Base-by-base conservation (phyloP, 2,329 filamentous ascomycete species). In the Pyrenophora tritici-repentis region DNA sequence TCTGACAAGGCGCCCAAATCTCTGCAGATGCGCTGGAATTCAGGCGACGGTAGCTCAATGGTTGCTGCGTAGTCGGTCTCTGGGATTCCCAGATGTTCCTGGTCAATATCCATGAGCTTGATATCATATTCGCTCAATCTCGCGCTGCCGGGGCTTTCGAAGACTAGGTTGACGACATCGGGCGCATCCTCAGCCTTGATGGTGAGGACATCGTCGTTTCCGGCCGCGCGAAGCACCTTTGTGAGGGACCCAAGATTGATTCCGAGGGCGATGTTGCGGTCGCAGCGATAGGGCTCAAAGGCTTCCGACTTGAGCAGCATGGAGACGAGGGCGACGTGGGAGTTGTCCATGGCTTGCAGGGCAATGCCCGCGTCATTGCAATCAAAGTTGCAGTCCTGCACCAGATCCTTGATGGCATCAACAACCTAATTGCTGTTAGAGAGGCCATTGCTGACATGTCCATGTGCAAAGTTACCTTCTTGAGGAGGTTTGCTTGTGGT, bases 311-410 rank as follows among this genome's bases (percentile, higher is more conserved):
- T 94, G 75, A 99, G 89, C 83, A 96, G 87, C 94, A 99, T 99
- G 62, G 94, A 97, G 46, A 99, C 94, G 47, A 99, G 90, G 57
- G 94, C 94, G 68, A 99, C 94, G 79, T 99, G 94, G 42, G 92
- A 97, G 85, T 97, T 99, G 83, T 99, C 94, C 95, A 99, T 99
- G 71, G 94, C 94, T 79, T 99, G 94, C 49, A 99, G 89, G 43
- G 93, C 92, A 71, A 99, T 94, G 58, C 94, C 94, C 47, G 91
- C 93, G 83, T 99, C 95, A 88, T 97, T 99, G 88, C 95, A 99
- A 83, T 99, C 94, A 80, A 99, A 99, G 81, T 99, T 99, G 87
- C 94, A 99, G 80, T 99, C 94, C 78, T 97, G 94, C 46, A 99
- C 94, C 43, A 99, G 86, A 71, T 99, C 94, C 79, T 97, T 97